Percentiles rank a stretch among this genome's conserved stretches.
phyloP scores from a whole-genome alignment of 345 rosid genomes.

The Hypericum androsaemum region DNA sequence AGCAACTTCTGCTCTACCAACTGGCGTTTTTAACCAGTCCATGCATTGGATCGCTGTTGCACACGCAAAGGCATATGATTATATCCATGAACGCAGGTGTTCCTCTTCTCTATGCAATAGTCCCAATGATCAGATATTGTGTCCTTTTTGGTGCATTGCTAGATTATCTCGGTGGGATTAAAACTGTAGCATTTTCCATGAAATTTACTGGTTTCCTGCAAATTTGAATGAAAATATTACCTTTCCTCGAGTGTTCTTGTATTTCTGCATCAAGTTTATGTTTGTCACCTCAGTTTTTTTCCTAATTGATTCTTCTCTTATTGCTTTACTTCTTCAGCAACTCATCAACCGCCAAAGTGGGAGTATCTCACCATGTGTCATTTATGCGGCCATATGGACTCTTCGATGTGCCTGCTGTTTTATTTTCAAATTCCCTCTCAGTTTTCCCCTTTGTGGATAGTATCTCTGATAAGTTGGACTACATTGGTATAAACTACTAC shows the following conservation, averaged over 20 bases:
- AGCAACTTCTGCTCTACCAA: slow-evolving; percentile 80
- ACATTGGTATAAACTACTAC: slow-evolving; percentile 86
- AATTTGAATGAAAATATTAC: no score
- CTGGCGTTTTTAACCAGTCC: slow-evolving; percentile 73
- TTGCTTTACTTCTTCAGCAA: slow-evolving; percentile 16
- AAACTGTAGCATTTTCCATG: no score
- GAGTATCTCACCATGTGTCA: slow-evolving; percentile 89
- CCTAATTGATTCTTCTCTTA: not conserved
- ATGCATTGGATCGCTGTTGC: slow-evolving; percentile 85
- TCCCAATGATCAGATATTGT: no score
- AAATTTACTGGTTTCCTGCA: no score
- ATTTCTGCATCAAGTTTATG: not conserved
- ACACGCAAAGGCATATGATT: slow-evolving; percentile 72
- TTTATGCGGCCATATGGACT: slow-evolving; percentile 85
- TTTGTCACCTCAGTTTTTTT: not conserved
- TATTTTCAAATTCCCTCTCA: slow-evolving; percentile 65
- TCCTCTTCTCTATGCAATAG: not conserved
- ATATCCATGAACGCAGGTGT: slow-evolving; percentile 60
- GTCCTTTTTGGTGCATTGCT: no score
- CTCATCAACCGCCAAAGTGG: slow-evolving; percentile 38
- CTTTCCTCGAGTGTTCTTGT: not conserved
- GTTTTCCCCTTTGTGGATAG: slow-evolving; percentile 68
- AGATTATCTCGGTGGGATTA: no score
- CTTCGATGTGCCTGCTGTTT: slow-evolving; percentile 74
- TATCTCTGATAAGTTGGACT: slow-evolving; percentile 64